These are phyloP conservation scores for Clathrospora elynae DNA, from an alignment of 2,329 filamentous ascomycete genomes.

Conservation along the genomic window DNA sequence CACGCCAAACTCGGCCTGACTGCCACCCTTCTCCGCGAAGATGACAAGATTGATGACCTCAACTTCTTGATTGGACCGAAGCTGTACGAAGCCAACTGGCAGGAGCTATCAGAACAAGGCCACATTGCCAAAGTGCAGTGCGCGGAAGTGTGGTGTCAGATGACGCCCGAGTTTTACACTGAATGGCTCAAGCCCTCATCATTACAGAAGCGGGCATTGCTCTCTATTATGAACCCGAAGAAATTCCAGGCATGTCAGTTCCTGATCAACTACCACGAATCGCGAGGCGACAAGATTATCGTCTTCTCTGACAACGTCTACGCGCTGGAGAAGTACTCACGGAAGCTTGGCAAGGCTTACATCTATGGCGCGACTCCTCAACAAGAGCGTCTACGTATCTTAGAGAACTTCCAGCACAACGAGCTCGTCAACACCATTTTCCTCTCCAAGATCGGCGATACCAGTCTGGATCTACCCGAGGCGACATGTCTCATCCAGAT, in stretches of 20 bases:
- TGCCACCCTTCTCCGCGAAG: constrained; percentile 90
- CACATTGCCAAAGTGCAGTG: constrained; percentile 98
- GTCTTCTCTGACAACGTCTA: constrained; percentile 98
- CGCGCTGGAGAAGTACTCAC: constrained; percentile 82
- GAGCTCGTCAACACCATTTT: constrained; percentile 90
- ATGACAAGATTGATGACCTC: constrained; percentile 96
- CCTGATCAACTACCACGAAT: constrained; percentile 97
- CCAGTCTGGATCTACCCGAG: constrained; percentile 94
- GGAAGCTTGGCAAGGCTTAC: constrained; percentile 81
- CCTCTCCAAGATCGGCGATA: constrained; percentile 96
- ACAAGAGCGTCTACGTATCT: constrained; percentile 79
- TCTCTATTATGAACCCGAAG: constrained; percentile 96
- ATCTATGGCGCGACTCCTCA: constrained; percentile 91
- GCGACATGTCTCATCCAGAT: constrained; percentile 97
- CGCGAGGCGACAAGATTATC: constrained; percentile 93
- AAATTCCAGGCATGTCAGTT: constrained; percentile 98
- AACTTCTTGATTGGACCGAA: constrained; percentile 98
- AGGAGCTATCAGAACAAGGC: constrained; percentile 94
- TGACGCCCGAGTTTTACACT: constrained; percentile 97
- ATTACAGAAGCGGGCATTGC: constrained; percentile 67
- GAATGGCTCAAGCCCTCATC: constrained; percentile 77
- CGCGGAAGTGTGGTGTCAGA: constrained; percentile 98
- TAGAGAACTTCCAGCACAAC: constrained; percentile 96
- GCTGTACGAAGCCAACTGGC: constrained; percentile 98
- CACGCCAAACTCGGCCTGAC: constrained; percentile 95